phyloP scores from a whole-genome alignment of 139 green algal genomes.

The Chara braunii region DNA sequence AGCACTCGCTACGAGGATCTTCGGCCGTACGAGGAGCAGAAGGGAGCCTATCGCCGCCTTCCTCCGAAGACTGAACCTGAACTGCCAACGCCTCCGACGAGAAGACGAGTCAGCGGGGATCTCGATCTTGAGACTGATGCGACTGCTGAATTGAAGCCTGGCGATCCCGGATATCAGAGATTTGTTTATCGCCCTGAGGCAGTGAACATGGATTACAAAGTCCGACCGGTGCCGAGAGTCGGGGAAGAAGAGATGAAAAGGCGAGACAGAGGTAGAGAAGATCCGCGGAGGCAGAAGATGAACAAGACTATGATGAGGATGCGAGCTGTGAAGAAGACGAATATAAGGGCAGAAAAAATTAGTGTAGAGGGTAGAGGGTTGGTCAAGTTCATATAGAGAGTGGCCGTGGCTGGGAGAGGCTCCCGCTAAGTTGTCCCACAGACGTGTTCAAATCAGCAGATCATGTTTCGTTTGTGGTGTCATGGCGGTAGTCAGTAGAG shows the following conservation, averaged over 20 bases:
- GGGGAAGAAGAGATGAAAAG: background rate
- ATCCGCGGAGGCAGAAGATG: conserved; percentile 4
- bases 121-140: background rate
- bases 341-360: conserved; percentile 23
- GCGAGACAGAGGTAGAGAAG: background rate
- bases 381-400: conserved; percentile 33
- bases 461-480: too few species aligned
- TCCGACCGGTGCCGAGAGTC: conserved; percentile 33
- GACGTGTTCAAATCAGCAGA: too few species aligned
- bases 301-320: conserved; percentile 29
- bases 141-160: conserved; percentile 8
- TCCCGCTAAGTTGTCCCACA: too few species aligned
- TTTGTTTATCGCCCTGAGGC: conserved; percentile 49
- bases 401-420: too few species aligned
- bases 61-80: background rate
- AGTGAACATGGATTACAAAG: conserved; percentile 52
- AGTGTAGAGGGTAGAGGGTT: conserved; percentile 28
- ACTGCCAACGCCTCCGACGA: background rate
- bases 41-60: background rate
- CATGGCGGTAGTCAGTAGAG: too few species aligned
- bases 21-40: conserved; percentile 25
- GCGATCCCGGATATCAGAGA: conserved; percentile 44
- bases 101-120: background rate
- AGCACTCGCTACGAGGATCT: conserved; percentile 32
- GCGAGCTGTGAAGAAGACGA: conserved; percentile 6